Percentiles rank a stretch among this genome's conserved stretches.
Conservation (phyloP, 2,329 filamentous ascomycete genomes). For the Seiridium unicorne region DNA sequence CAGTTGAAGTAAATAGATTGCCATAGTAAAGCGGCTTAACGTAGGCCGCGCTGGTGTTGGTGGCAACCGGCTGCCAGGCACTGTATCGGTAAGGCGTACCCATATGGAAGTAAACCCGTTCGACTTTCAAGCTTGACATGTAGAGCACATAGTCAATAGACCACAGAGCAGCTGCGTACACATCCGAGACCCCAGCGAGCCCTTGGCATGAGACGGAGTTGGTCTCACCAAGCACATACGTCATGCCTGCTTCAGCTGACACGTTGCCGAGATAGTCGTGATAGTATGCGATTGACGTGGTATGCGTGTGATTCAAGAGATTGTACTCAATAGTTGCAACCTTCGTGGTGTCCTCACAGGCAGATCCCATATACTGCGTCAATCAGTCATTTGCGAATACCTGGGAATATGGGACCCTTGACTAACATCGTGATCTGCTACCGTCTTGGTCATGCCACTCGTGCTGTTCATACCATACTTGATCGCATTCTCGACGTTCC, state of each 20-base stretch:
- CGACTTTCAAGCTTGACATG: background rate
- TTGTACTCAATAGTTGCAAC: background rate
- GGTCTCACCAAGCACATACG: background rate
- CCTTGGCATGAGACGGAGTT: background rate
- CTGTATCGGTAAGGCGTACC: slow-evolving; percentile 22
- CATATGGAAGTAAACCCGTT: background rate
- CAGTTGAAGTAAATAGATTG: slow-evolving; percentile 13
- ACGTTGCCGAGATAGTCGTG: background rate
- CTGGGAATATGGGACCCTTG: background rate
- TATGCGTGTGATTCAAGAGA: background rate
- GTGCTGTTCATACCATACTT: background rate
- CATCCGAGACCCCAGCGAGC: background rate
- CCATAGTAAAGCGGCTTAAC: slow-evolving; percentile 18
- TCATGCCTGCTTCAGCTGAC: background rate
- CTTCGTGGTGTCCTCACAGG: no score
- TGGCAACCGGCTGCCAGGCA: slow-evolving; percentile 19
- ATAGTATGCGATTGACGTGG: background rate
- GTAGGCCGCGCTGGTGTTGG: slow-evolving; percentile 7
- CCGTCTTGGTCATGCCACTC: background rate
- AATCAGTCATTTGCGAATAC: background rate
- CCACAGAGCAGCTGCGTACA: background rate
- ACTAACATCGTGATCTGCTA: background rate
- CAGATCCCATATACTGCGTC: background rate
- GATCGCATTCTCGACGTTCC: no score
- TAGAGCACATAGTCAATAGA: background rate